Evolutionary conservation across 352 stramenopile species (phyloP), one percentile per base, ranked within the genome.

Genomic region (Globisporangium heterothallicum): DNA sequence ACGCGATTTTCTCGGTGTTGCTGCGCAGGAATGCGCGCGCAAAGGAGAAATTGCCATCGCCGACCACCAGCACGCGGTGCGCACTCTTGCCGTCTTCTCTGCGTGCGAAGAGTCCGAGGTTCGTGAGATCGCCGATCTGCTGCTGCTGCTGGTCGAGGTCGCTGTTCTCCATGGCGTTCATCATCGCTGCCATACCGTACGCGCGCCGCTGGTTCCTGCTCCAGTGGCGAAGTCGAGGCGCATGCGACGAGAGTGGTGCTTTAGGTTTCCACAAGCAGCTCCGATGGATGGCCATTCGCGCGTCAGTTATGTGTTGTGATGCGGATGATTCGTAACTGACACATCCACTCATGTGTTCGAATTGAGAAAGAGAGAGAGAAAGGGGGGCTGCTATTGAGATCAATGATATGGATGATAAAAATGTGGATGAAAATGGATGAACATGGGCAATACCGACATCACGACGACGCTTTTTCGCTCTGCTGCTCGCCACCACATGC

Each of bases 11-110:
- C 42, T 34, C 29, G 2, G 46, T 44, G 41, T 89, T 84, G 51
- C 70, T 68, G 9, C 78, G 72, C 16, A 88, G 60, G 42, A 90
- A 82, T 19, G 81, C 80, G 25, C 76, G 65, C n/a, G 81, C 59
- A 61, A 87, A 94, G 22, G 84, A 92, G 49, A 92, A 92, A 67
- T 94, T 90, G 65, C 81, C 84, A 46, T 94, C 84, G 13, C 81
- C 84, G 4, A 91, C 78, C 21, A 94, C 70, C 21, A 94, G 64
- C 52, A 94, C 77, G 19, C 53, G 43, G 16, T 48, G 36, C 18
- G 43, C 32, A 38, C 14, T 38, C 32, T 10, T 2, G 10, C 29
- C 6, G 51, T 57, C 13, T 59, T 53, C 34, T n/a, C n/a, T 38
- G 21, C 36, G n/a, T 42, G 32, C 19, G 8, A 64, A 43, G n/a